These are phyloP conservation scores for Hymenoscyphus fructigenus DNA, from an alignment of 2,329 filamentous ascomycete species.

Conservation along the genomic window DNA sequence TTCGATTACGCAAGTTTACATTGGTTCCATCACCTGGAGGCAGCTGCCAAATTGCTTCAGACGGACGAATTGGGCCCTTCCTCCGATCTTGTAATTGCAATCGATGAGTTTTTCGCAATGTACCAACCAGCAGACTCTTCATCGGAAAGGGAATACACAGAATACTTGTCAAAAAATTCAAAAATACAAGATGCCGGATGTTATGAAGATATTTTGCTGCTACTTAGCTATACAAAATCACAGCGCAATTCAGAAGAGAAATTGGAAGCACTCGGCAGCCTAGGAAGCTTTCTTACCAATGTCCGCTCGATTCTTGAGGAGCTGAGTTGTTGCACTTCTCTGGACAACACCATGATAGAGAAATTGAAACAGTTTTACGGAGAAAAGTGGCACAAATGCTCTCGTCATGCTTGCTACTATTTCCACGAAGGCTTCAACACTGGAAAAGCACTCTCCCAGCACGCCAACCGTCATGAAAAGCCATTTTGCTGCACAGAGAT, in stretches of 20 bases:
- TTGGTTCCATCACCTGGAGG: constrained; percentile 32
- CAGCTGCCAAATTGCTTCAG: not conserved
- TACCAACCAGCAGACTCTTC: not conserved
- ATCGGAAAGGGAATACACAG: not conserved
- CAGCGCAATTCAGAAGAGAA: constrained; percentile 13
- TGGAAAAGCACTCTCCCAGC: constrained; percentile 32
- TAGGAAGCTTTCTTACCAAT: constrained; percentile 14
- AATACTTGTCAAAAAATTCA: not conserved
- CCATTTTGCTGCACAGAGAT: constrained; percentile 37
- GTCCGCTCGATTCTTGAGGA: constrained; percentile 12
- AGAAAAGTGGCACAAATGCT: constrained; percentile 39
- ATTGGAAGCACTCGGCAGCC: constrained; percentile 14
- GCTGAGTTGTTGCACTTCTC: not conserved
- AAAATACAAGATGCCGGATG: not conserved
- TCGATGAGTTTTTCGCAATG: constrained; percentile 5
- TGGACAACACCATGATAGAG: not conserved
- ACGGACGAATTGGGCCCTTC: not conserved
- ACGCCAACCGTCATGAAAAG: constrained; percentile 38
- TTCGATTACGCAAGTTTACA: constrained; percentile 34
- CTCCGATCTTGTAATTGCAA: not conserved
- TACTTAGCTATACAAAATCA: not conserved
- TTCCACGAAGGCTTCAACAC: constrained; percentile 42
- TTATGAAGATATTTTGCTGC: not conserved
- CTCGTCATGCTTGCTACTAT: constrained; percentile 39
- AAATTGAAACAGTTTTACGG: constrained; percentile 34